Base-by-base conservation (phyloP, 352 stramenopile genomes). In the Globisporangium acanthophoron region DNA sequence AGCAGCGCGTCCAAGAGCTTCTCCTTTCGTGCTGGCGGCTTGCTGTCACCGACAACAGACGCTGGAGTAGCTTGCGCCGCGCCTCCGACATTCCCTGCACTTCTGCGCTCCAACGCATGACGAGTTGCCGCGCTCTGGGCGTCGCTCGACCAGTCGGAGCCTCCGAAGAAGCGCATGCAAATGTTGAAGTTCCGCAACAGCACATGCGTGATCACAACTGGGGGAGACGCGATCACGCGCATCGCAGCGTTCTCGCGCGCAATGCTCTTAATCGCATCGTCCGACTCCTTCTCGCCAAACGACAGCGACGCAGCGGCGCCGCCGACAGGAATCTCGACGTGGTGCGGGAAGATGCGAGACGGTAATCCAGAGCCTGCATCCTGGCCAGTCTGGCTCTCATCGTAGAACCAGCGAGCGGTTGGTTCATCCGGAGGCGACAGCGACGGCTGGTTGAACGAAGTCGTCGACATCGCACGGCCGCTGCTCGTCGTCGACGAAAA, bases 91-190 rank as follows among this genome's bases (percentile, higher is more conserved):
- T 6, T 46, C 18, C 15, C 35, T n/a, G 29, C 13, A 24, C 20
- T 7, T 48, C 49, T 33, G 31, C 50, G 27, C 43, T 58, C 48
- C 53, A 60, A 40, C 62, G 63, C 27, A 73, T 56, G 41, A 15
- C 59, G 59, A 15, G 49, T 71, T 20, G 73, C 66, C 31, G 61
- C 68, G 56, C 87, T 80, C 24, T 67, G 71, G 1, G 68, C 61
- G 54, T 90, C 76, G 18, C 78, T 70, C 1, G 72, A 82, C 85
- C 84, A 96, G 58, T 96, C 86, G 13, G 73, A 89, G 0, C 86
- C 86, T 45, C 85, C 86, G 62, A 96, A 96, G 62, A 96, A 91
- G 3, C 85, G 79, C 76, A 94, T 90, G 67, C 85, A 90, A 48
- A 96, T 77, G 54, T 88, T 94, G 35, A 96, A 92, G 31, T 96